Conservation (phyloP, 2,329 filamentous ascomycete species). For the Pseudogymnoascus sp. region DNA sequence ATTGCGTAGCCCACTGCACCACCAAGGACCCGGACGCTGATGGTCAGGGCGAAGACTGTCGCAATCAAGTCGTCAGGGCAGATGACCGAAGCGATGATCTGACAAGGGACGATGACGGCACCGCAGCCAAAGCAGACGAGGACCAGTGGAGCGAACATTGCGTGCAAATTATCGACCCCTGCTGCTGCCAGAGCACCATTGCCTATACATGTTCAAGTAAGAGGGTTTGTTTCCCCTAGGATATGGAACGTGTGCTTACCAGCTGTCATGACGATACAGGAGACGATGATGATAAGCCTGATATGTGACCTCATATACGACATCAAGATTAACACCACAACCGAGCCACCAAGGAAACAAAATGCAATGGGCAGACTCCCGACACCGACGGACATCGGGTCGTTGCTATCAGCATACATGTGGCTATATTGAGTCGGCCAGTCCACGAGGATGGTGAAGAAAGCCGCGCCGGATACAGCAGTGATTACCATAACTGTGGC, state of each 20-base stretch:
- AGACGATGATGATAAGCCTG: conserved; percentile 51
- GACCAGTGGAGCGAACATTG: conserved; percentile 45
- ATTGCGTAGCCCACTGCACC: conserved; percentile 58
- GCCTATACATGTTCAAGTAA: conserved; percentile 26
- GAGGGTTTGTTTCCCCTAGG: too few species aligned
- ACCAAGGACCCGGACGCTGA: conserved; percentile 61
- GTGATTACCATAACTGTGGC: conserved; percentile 49
- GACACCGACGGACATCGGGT: conserved; percentile 54
- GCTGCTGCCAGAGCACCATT: conserved; percentile 48
- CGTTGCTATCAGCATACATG: conserved; percentile 39
- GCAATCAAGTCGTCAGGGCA: conserved; percentile 65
- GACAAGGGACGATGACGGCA: conserved; percentile 60
- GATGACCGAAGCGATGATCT: conserved; percentile 62
- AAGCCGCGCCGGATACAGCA: conserved; percentile 52
- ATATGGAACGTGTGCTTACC: too few species aligned
- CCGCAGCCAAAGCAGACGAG: conserved; percentile 59
- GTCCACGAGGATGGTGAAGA: conserved; percentile 48
- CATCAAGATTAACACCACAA: conserved; percentile 43
- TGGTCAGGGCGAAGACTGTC: conserved; percentile 59
- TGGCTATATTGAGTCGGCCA: conserved; percentile 60
- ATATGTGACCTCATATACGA: conserved; percentile 42
- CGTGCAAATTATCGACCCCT: conserved; percentile 42
- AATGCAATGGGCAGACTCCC: conserved; percentile 52
- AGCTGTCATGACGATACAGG: conserved; percentile 58
- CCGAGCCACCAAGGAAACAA: conserved; percentile 45